Conservation (phyloP, 2,329 filamentous ascomycete genomes). For the Davidsoniella australis region DNA sequence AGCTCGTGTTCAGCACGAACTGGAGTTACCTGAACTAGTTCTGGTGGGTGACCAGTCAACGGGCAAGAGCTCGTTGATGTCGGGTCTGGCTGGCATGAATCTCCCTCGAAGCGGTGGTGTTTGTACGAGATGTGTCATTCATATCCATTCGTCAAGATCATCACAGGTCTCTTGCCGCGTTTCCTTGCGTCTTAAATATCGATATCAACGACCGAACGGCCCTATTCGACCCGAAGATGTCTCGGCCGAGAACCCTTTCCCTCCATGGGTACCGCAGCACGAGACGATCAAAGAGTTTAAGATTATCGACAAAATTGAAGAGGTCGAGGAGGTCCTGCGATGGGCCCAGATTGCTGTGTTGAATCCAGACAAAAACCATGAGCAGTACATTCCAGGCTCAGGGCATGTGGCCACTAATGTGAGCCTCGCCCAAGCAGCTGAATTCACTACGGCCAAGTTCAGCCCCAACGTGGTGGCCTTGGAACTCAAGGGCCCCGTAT, state of each 20-base stretch:
- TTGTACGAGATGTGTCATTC: constrained; percentile 66
- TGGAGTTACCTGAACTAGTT: constrained; percentile 61
- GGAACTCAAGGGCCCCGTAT: constrained; percentile 52
- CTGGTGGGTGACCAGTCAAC: constrained; percentile 74
- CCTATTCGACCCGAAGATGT: constrained; percentile 29
- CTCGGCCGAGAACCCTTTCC: constrained; percentile 36
- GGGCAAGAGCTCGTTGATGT: constrained; percentile 58
- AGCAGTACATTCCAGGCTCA: constrained; percentile 36
- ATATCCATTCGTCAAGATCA: constrained; percentile 50
- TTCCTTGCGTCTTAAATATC: constrained; percentile 47
- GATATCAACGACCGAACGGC: constrained; percentile 29
- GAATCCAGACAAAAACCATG: constrained; percentile 41
- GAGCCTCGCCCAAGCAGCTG: constrained; percentile 21
- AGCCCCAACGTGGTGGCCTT: constrained; percentile 68
- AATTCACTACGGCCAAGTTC: constrained; percentile 44
- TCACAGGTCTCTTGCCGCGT: constrained; percentile 52
- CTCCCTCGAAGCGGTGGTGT: constrained; percentile 54
- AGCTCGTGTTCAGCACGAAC: constrained; percentile 53
- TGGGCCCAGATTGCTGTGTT: constrained; percentile 65
- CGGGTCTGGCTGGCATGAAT: constrained; percentile 50
- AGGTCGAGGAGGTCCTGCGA: constrained; percentile 50
- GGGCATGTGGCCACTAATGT: constrained; percentile 23
- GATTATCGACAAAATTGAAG: constrained; percentile 38
- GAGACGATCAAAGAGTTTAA: constrained; percentile 41
- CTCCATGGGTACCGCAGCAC: constrained; percentile 43